Percentiles rank a stretch among this genome's conserved stretches.
These are phyloP conservation scores for Colletotrichum spaethianum DNA, from an alignment of 2,329 filamentous ascomycete genomes.

Conservation along the genomic window DNA sequence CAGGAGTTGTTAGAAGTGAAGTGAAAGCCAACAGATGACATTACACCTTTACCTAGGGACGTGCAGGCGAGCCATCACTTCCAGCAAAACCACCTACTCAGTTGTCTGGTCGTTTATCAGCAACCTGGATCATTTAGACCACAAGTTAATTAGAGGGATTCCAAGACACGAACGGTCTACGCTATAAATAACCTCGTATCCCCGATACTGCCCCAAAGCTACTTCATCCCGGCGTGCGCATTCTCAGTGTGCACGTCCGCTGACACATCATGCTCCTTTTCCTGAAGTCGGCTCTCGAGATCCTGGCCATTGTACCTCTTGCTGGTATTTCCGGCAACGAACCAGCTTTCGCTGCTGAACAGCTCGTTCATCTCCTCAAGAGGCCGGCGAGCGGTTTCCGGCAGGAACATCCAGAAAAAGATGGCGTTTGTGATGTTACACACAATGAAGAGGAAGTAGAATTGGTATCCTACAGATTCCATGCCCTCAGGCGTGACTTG, in stretches of 20 bases:
- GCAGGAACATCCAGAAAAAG: constrained; percentile 74
- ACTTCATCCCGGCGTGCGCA: background rate
- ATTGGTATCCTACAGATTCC: constrained; percentile 13
- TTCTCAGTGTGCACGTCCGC: constrained; percentile 9
- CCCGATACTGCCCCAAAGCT: background rate
- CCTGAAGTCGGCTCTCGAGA: constrained; percentile 12
- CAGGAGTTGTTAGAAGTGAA: constrained; percentile 36
- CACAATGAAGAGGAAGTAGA: constrained; percentile 48
- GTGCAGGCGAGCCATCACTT: background rate
- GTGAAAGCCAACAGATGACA: background rate
- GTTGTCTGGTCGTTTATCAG: too few species aligned
- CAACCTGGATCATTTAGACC: background rate
- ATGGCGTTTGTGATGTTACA: constrained; percentile 70
- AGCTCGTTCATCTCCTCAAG: constrained; percentile 79
- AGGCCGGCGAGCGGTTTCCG: constrained; percentile 74
- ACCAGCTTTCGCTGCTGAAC: constrained; percentile 74
- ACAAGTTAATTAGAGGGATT: background rate
- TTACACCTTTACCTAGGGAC: too few species aligned
- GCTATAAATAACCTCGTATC: background rate
- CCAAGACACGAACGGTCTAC: background rate
- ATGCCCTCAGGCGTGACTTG: constrained; percentile 25
- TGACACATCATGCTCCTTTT: background rate
- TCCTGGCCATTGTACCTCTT: background rate
- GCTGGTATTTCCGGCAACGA: constrained; percentile 60
- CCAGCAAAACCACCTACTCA: background rate